Conservation (phyloP, 305 asterid species). For the Lippia alba region DNA sequence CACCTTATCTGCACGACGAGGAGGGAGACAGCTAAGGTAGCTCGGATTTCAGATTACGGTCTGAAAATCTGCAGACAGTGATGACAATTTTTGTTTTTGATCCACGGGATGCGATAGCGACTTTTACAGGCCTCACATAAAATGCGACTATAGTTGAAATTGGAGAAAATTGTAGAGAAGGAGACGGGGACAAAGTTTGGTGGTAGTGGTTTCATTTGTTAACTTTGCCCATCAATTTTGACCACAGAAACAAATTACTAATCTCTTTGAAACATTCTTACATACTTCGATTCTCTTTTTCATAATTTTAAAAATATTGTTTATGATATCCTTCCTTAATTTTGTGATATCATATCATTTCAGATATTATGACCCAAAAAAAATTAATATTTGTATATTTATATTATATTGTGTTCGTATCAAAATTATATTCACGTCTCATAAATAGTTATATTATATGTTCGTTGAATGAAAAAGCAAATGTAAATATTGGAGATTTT, state of each 20-base stretch:
- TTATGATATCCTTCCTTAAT: too few relatives aligned
- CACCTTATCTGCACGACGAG: slow-evolving; percentile 39
- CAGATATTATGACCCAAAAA: too few relatives aligned
- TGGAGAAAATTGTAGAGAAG: slow-evolving; percentile 21
- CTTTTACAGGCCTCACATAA: background rate
- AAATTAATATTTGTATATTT: too few relatives aligned
- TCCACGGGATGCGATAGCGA: slow-evolving; percentile 11
- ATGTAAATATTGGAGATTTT: too few relatives aligned
- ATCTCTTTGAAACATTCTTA: background rate
- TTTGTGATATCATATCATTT: too few relatives aligned
- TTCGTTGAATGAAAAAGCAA: too few relatives aligned
- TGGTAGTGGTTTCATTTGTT: background rate
- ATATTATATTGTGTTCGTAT: too few relatives aligned
- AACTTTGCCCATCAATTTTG: slow-evolving; percentile 6
- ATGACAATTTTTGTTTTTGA: background rate
- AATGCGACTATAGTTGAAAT: slow-evolving; percentile 28
- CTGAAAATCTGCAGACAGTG: slow-evolving; percentile 32
- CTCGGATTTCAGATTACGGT: slow-evolving; percentile 32
- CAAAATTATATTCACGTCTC: too few relatives aligned
- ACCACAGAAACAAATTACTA: slow-evolving; percentile 2
- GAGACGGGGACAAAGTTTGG: background rate
- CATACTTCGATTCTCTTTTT: too few relatives aligned
- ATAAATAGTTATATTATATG: too few relatives aligned
- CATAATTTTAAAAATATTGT: too few relatives aligned
- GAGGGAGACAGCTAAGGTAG: background rate